Conservation (phyloP, 1,284 basidiomycete genomes). For the Stereum hirsutum region DNA sequence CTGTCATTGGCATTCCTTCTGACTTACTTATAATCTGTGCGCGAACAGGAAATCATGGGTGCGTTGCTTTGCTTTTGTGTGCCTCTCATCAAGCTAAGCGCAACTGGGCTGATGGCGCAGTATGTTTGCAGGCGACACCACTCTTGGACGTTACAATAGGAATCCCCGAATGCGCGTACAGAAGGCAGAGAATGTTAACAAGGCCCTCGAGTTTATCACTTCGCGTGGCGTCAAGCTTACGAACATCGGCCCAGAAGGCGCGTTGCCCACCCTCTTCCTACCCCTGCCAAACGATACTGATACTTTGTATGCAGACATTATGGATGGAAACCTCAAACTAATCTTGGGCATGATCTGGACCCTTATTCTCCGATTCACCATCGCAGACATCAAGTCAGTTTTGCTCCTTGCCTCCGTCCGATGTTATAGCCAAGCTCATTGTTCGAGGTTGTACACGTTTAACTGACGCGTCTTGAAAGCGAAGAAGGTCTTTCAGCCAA, state of each 20-base stretch:
- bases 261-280: not conserved
- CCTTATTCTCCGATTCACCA: conserved; percentile 92
- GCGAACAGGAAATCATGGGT: conserved; percentile 89
- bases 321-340: conserved; percentile 95
- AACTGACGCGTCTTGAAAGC: conserved; percentile 32
- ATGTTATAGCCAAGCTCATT: too few relatives aligned
- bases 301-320: conserved; percentile 62
- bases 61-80: conserved; percentile 8
- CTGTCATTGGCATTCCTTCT: not conserved
- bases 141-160: conserved; percentile 87
- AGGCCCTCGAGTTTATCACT: conserved; percentile 92
- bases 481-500: conserved; percentile 97
- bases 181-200: conserved; percentile 97
- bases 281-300: not conserved
- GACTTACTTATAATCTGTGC: conserved; percentile 2
- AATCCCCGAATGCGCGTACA: conserved; percentile 89
- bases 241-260: conserved; percentile 94
- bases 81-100: not conserved
- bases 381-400: conserved; percentile 89
- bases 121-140: conserved; percentile 61
- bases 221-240: conserved; percentile 93
- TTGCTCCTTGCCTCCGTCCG: conserved; percentile 2
- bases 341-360: conserved; percentile 99
- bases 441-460: conserved; percentile 9
- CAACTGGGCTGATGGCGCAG: too few relatives aligned